Evolutionary conservation across 2,329 filamentous ascomycete genomes (phyloP).

Genomic region (Thermothelomyces thermophilus): DNA sequence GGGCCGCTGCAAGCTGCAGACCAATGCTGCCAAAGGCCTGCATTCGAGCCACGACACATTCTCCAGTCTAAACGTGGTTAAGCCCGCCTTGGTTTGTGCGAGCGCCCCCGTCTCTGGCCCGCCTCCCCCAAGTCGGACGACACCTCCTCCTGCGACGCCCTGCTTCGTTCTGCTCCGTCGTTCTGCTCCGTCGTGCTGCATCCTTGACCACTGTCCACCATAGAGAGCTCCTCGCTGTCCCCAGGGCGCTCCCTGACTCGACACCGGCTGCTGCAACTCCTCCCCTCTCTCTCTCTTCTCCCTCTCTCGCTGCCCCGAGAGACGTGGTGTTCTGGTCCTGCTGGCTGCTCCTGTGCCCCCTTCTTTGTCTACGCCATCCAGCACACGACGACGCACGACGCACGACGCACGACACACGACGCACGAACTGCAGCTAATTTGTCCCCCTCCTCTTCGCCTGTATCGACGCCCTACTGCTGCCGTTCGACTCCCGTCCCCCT

Average conservation of each 20-base stretch:
- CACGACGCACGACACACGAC: slow-evolving; percentile 3
- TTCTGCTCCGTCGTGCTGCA: slow-evolving; percentile 18
- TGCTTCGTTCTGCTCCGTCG: slow-evolving; percentile 7
- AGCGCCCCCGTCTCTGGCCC: slow-evolving; percentile 14
- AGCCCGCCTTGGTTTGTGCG: slow-evolving; percentile 26
- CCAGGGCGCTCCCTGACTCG: slow-evolving; percentile 19
- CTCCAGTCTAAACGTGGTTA: slow-evolving; percentile 32
- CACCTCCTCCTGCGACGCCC: slow-evolving; percentile 15
- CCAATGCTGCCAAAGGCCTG: slow-evolving; percentile 29
- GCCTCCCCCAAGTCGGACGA: slow-evolving; percentile 16
- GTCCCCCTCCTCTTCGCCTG: slow-evolving; percentile 8
- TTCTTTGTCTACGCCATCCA: slow-evolving; percentile 13
- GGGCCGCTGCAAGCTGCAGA: slow-evolving; percentile 31
- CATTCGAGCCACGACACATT: slow-evolving; percentile 38
- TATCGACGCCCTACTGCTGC: slow-evolving; percentile 12
- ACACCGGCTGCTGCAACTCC: slow-evolving; percentile 7
- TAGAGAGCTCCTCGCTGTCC: slow-evolving; percentile 21
- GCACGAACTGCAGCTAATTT: slow-evolving; percentile 14
- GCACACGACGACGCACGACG: slow-evolving; percentile 11
- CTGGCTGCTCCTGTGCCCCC: slow-evolving; percentile 4
- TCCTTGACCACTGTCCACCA: slow-evolving; percentile 24
- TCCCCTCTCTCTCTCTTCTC: slow-evolving; percentile 1
- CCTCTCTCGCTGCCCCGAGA: not conserved
- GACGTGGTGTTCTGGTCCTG: slow-evolving; percentile 2
- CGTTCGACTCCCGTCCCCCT: not conserved